phyloP scores from a whole-genome alignment of 805 yeast species.

The Teunomyces funiuensis region DNA sequence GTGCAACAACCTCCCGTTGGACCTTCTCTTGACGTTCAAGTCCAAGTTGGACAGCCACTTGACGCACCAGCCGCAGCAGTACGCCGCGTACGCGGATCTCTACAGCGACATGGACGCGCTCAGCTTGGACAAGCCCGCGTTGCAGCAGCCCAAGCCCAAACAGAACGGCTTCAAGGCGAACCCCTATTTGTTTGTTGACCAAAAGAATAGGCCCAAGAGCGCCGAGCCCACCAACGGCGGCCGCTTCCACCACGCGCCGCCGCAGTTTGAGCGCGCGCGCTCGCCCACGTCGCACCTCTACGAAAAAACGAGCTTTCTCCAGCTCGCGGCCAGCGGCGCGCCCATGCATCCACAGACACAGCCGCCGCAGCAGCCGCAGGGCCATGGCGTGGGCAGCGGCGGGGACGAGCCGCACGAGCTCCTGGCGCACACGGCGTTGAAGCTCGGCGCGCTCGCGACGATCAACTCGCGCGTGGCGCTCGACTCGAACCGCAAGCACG shows the following conservation, averaged over 20 bases:
- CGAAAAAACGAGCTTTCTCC: conserved; percentile 46
- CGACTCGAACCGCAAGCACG: conserved; percentile 38
- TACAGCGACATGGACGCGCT: conserved; percentile 17
- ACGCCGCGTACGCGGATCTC: conserved; percentile 11
- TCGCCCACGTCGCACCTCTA: conserved; percentile 43
- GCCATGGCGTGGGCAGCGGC: conserved; percentile 6
- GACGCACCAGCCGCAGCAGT: conserved; percentile 10
- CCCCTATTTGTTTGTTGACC: conserved; percentile 19
- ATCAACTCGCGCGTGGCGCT: conserved; percentile 56
- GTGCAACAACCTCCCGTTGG: conserved; percentile 50
- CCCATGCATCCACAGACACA: conserved; percentile 10
- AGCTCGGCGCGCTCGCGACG: conserved; percentile 66
- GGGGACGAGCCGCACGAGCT: conserved; percentile 24
- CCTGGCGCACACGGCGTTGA: conserved; percentile 46
- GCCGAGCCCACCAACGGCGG: conserved; percentile 38
- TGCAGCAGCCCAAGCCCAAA: conserved; percentile 44
- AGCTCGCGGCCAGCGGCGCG: conserved; percentile 26
- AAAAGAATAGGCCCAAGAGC: conserved; percentile 40
- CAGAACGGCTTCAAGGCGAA: conserved; percentile 12
- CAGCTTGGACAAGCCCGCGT: conserved; percentile 14
- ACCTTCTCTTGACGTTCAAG: conserved; percentile 50
- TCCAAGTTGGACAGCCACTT: conserved; percentile 45
- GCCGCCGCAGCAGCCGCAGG: conserved; percentile 14
- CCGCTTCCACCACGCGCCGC: conserved; percentile 27
- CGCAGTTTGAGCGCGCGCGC: conserved; percentile 32